These are phyloP conservation scores for Cicer chorassanicum DNA, from an alignment of 306 rosid species.

Conservation along the genomic window DNA sequence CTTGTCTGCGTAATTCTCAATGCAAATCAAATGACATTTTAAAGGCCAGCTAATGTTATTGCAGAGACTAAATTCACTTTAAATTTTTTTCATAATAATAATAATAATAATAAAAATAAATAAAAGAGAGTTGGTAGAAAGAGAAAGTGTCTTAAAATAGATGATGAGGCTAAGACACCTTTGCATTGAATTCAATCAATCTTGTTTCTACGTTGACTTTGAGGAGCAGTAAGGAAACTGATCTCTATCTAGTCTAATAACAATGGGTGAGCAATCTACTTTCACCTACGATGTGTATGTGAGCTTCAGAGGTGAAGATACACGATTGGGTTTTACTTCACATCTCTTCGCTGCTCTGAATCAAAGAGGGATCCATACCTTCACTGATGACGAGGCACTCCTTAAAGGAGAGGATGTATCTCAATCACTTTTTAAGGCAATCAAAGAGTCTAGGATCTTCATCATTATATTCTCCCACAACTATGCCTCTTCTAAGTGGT, in stretches of 20 bases:
- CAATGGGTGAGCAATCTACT: neutral
- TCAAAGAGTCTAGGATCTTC: neutral
- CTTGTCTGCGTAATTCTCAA: too few relatives aligned
- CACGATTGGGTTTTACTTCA: neutral
- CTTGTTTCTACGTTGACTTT: neutral
- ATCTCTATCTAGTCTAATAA: neutral
- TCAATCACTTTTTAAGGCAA: neutral
- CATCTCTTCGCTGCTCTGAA: neutral
- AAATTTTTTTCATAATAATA: too few relatives aligned
- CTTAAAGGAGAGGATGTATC: neutral
- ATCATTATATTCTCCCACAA: neutral
- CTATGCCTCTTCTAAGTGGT: constrained; percentile 4
- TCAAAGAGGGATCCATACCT: neutral
- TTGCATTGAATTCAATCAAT: neutral
- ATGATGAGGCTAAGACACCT: neutral
- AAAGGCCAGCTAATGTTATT: too few relatives aligned
- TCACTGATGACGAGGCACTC: neutral
- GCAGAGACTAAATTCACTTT: too few relatives aligned
- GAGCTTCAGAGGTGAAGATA: constrained; percentile 11
- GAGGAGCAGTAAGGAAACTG: too few relatives aligned
- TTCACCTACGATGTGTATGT: neutral
- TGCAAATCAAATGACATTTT: too few relatives aligned
- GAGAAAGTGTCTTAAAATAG: neutral
- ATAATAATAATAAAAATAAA: too few relatives aligned
- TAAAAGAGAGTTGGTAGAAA: neutral